Evolutionary conservation across 805 yeast genomes (phyloP).

Genomic region (Priceomyces haplophilus): DNA sequence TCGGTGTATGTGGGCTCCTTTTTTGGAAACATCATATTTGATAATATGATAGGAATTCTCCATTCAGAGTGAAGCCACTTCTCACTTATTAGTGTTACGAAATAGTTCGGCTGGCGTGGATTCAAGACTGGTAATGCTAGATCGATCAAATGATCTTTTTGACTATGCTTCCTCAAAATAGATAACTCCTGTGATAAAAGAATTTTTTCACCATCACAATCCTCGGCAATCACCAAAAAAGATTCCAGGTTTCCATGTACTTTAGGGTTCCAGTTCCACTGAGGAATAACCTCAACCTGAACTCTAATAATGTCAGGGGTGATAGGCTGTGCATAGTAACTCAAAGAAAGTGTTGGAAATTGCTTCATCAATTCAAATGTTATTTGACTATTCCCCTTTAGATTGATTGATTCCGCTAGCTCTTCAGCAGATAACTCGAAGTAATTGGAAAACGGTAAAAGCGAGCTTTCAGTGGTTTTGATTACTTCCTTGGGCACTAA

Average conservation of each 20-base stretch:
- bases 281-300: constrained; percentile 63
- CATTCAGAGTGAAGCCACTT: constrained; percentile 79
- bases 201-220: constrained; percentile 74
- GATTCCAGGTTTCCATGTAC: constrained; percentile 65
- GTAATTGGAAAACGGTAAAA: constrained; percentile 79
- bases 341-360: constrained; percentile 67
- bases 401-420: constrained; percentile 75
- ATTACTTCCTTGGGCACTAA: constrained; percentile 70
- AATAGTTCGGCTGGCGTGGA: constrained; percentile 67
- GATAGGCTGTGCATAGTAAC: constrained; percentile 70
- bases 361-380: constrained; percentile 59
- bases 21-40: constrained; percentile 54
- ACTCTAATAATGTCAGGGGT: constrained; percentile 65
- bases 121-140: constrained; percentile 60
- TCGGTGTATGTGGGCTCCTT: constrained; percentile 62
- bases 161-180: constrained; percentile 49
- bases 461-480: constrained; percentile 71
- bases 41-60: constrained; percentile 57
- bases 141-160: constrained; percentile 55
- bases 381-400: constrained; percentile 60
- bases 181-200: constrained; percentile 56
- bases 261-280: constrained; percentile 72
- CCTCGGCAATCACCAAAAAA: constrained; percentile 74
- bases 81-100: constrained; percentile 71
- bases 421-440: constrained; percentile 70